A percentile compares a stretch with the other conserved stretches of the same genome.
Conservation (phyloP, 192 early-diverging fungal genomes). For the Coemansia sp. region DNA sequence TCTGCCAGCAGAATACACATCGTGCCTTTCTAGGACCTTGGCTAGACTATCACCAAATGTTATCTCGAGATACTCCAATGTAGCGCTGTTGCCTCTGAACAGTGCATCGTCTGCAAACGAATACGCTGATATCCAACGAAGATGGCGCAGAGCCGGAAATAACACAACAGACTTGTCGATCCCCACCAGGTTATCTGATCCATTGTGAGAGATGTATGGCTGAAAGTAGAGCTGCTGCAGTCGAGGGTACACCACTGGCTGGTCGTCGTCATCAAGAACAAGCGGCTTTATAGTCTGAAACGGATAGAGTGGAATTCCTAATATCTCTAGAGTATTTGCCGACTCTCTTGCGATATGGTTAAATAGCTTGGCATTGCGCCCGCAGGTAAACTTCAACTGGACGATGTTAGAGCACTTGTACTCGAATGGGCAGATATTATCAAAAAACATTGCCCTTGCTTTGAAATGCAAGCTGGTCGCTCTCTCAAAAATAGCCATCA, state of each 20-base stretch:
- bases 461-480: not conserved
- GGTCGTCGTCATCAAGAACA: not conserved
- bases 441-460: not conserved
- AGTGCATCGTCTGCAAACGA: not conserved
- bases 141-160: not conserved
- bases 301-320: not conserved
- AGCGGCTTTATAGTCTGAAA: not conserved
- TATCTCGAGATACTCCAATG: not conserved
- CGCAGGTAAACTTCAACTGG: not conserved
- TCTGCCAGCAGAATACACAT: not conserved
- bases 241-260: not conserved
- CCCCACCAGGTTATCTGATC: too few relatives aligned
- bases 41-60: not conserved
- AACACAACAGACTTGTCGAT: not conserved
- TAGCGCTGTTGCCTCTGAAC: conserved; percentile 1
- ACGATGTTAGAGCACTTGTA: not conserved
- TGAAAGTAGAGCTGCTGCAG: not conserved
- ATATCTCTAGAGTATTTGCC: not conserved
- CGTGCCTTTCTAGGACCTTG: not conserved
- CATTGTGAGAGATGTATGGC: not conserved
- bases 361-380: not conserved
- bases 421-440: not conserved
- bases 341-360: not conserved
- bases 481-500: not conserved
- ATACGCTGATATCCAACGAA: not conserved